phyloP scores from a whole-genome alignment of 2,329 filamentous ascomycete species.

The Botrytis squamosa region DNA sequence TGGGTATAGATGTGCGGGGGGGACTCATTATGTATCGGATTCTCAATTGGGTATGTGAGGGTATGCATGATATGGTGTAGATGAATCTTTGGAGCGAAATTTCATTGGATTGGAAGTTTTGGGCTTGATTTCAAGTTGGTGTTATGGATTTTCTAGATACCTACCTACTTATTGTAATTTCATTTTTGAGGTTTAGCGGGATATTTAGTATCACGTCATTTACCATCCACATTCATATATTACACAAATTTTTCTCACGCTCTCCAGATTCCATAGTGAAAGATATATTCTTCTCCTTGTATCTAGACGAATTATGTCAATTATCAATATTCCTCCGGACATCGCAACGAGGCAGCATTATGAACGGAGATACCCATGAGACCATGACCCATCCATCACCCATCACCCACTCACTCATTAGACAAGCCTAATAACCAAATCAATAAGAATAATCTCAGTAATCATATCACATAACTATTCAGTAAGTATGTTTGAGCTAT shows the following conservation, averaged over 20 bases:
- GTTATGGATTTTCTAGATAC: background rate
- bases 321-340: background rate
- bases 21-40: conserved; percentile 54
- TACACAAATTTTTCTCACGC: too few species aligned
- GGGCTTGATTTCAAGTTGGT: accelerated
- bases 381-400: too few species aligned
- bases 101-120: background rate
- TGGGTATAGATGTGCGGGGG: conserved; percentile 64
- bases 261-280: background rate
- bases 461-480: too few species aligned
- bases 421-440: too few species aligned
- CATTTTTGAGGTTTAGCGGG: too few species aligned
- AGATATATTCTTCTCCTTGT: too few species aligned
- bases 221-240: background rate
- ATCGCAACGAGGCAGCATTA: background rate
- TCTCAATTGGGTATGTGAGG: conserved; percentile 32
- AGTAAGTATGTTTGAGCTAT: too few species aligned
- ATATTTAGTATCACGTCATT: background rate
- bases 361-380: too few species aligned
- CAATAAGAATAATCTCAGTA: too few species aligned
- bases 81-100: background rate
- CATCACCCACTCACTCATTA: too few species aligned
- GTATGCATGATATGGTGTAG: accelerated
- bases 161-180: background rate
- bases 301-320: too few species aligned